Evolutionary conservation across 2,329 filamentous ascomycete genomes (phyloP).

Genomic region (Exophiala mesophila): DNA sequence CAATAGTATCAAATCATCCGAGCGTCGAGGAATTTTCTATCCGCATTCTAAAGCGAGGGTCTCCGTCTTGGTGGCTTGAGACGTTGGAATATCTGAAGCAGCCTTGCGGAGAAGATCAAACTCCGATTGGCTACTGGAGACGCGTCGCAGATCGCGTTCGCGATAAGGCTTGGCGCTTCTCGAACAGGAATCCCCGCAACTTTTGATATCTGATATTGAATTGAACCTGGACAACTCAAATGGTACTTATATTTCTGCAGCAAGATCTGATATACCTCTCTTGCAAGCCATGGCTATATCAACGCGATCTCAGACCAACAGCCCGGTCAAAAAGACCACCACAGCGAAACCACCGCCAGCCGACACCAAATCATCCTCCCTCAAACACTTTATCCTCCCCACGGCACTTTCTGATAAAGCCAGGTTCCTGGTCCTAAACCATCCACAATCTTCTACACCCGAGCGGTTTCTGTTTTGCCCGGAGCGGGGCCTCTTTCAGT

Average conservation of each 20-base stretch:
- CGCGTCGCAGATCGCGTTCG: constrained; percentile 9
- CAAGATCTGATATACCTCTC: too few relatives aligned
- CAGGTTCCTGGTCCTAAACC: constrained; percentile 52
- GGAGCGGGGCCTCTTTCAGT: constrained; percentile 55
- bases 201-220: too few relatives aligned
- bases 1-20: too few relatives aligned
- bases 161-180: constrained; percentile 1
- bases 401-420: constrained; percentile 47
- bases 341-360: constrained; percentile 2
- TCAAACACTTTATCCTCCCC: constrained; percentile 55
- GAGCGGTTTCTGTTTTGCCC: constrained; percentile 58
- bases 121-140: constrained; percentile 17
- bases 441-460: constrained; percentile 46
- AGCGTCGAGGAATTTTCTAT: too few relatives aligned
- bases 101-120: background rate
- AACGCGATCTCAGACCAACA: constrained; percentile 22
- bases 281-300: constrained; percentile 16
- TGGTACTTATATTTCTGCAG: too few relatives aligned
- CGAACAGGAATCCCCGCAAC: too few relatives aligned
- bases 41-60: too few relatives aligned
- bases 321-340: constrained; percentile 20
- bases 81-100: too few relatives aligned
- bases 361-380: constrained; percentile 22
- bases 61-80: too few relatives aligned
- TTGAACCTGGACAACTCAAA: too few relatives aligned